Base-by-base conservation (phyloP, 75 land plant genomes). In the Pinus taeda region DNA sequence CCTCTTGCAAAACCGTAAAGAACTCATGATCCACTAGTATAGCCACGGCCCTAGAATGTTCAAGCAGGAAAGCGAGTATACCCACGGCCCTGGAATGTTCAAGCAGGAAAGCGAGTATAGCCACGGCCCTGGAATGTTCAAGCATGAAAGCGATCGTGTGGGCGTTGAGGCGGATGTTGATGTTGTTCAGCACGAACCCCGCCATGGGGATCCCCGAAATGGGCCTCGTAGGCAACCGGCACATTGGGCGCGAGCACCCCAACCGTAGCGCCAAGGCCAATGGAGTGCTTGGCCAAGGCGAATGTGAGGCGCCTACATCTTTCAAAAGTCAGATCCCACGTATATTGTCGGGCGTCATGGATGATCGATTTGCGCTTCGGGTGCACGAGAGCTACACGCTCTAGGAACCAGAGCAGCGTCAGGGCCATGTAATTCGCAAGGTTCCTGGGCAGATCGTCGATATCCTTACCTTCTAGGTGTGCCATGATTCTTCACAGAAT, bases 171-270 rank as follows among this genome's bases (percentile, higher is more conserved):
- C 98, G 97, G 18, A 92, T 92, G 80, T 96, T 96, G 72, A 96
- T 86, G 77, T 73, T 24, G 77, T 96, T 96, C 39, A 96, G 56
- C 3, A 93, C 93, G n/a, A 91, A 89, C 49, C 94, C 94, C 33
- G 94, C 80, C 98, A 96, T 96, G 60, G 98, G 97, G 67, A 96
- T 85, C 59, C 59, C 93, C 97, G 84, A 96, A 96, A 81, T 26
- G 26, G 26, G 26, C 26, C 26, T 26, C 26, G 26, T 26, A 26
- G 26, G 26, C 26, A 0, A 26, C 97, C 4, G 98, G 97, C 53
- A 91, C 78, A 59, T 96, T 96, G 64, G 98, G 98, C 13, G 94
- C 93, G 67, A 92, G 83, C 21, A 92, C 84, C 30, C 94, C 88
- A 17, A 95, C 94, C 94, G 26, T 26, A 26, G 26, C 0, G 26